Evolutionary conservation across 2,329 filamentous ascomycete species (phyloP).

Genomic region (Xylaria sp.): DNA sequence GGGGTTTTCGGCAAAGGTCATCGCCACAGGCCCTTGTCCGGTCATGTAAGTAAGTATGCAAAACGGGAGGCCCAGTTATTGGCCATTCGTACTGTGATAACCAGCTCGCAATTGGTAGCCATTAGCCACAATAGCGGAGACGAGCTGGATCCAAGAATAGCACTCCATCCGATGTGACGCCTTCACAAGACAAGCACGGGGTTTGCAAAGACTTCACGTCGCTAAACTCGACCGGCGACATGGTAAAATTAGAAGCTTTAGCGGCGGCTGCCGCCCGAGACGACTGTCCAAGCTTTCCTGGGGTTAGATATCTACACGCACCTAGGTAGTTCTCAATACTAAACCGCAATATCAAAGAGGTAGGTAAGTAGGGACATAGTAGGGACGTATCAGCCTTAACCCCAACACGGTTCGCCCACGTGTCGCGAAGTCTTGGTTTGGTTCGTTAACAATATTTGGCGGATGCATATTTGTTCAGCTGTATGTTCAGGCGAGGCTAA

Average conservation of each 20-base stretch:
- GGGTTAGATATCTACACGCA: no score
- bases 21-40: constrained; percentile 8
- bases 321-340: no score
- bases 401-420: constrained; percentile 13
- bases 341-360: background rate
- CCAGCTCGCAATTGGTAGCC: background rate
- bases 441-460: constrained; percentile 9
- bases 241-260: background rate
- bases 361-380: no score
- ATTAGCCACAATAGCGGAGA: constrained; percentile 23
- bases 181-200: background rate
- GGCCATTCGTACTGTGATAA: background rate
- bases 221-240: background rate
- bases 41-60: background rate
- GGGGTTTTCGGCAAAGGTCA: constrained; percentile 14
- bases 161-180: background rate
- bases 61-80: background rate
- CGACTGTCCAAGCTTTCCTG: background rate
- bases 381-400: constrained; percentile 1
- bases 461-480: constrained; percentile 1
- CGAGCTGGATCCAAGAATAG: constrained; percentile 22
- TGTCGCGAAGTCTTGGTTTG: constrained; percentile 6
- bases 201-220: background rate
- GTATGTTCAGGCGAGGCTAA: constrained; percentile 16
- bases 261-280: background rate